phyloP scores from a whole-genome alignment of 1,284 basidiomycete species.

The Neolentinus lepideus region DNA sequence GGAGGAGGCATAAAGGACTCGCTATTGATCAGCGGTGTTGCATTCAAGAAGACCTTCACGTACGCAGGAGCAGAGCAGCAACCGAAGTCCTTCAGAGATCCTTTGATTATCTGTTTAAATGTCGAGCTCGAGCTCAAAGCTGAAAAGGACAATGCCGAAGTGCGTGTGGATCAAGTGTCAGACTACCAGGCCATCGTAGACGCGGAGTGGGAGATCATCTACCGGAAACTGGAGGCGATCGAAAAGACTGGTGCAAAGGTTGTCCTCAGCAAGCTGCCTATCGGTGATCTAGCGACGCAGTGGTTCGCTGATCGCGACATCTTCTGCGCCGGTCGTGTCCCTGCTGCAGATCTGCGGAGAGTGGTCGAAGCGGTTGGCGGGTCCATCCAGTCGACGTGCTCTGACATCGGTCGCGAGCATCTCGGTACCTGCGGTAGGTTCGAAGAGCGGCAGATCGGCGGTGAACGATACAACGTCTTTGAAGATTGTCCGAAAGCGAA shows the following conservation, averaged over 20 bases:
- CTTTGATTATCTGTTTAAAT: conserved; percentile 91
- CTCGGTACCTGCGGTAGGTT: conserved; percentile 89
- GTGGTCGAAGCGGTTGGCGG: conserved; percentile 97
- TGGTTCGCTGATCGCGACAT: conserved; percentile 99
- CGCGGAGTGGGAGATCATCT: conserved; percentile 99
- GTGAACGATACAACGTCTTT: conserved; percentile 96
- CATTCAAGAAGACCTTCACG: conserved; percentile 99
- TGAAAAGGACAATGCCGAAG: conserved; percentile 99
- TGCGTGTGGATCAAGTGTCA: conserved; percentile 92
- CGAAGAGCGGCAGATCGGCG: conserved; percentile 95
- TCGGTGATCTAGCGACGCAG: conserved; percentile 97
- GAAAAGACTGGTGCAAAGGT: conserved; percentile 96
- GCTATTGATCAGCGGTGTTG: conserved; percentile 81
- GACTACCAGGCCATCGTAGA: conserved; percentile 99
- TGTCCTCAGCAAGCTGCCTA: conserved; percentile 96
- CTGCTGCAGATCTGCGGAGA: conserved; percentile 85
- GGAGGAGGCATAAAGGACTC: conserved; percentile 99
- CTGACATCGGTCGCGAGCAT: conserved; percentile 87
- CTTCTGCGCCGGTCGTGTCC: conserved; percentile 97
- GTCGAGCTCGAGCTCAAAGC: conserved; percentile 99
- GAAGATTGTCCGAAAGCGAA: conserved; percentile 93
- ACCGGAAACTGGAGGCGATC: conserved; percentile 94
- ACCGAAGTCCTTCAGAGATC: conserved; percentile 88
- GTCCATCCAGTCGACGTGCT: conserved; percentile 91
- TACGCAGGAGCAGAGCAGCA: conserved; percentile 99